phyloP scores from a whole-genome alignment of 192 early-diverging fungal genomes.

The Backusella psychrophila region DNA sequence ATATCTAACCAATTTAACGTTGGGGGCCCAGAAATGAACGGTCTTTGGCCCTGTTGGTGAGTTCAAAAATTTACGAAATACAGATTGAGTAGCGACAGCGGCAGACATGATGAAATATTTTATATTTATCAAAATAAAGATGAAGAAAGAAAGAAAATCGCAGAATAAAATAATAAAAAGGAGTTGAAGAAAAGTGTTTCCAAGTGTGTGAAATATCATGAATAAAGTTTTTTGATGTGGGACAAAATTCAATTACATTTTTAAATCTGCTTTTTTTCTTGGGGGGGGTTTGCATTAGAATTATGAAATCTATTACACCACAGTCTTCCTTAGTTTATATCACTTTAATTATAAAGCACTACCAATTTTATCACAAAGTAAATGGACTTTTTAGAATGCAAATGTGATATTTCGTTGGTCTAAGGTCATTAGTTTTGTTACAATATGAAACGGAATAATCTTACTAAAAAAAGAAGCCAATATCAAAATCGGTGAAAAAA shows the following conservation, averaged over 20 bases:
- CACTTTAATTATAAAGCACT: no score
- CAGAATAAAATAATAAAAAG: not conserved
- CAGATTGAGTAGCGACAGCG: conserved; percentile 47
- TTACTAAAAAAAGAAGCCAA: no score
- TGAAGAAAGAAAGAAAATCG: not conserved
- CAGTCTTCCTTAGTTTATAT: not conserved
- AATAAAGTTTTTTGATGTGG: conserved; percentile 5
- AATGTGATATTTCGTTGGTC: not conserved
- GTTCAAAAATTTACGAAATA: conserved; percentile 72
- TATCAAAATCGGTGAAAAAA: no score
- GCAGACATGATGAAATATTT: conserved; percentile 3
- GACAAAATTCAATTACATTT: not conserved
- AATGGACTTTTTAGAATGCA: not conserved
- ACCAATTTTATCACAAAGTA: no score
- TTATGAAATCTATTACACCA: not conserved
- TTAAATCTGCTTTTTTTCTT: not conserved
- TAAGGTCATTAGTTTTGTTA: no score
- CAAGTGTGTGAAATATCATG: conserved; percentile 12
- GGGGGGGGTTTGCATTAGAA: not conserved
- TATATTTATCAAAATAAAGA: not conserved
- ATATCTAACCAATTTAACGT: conserved; percentile 74
- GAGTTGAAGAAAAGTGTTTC: not conserved
- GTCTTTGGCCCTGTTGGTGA: conserved; percentile 88
- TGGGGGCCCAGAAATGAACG: conserved; percentile 97
- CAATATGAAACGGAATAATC: no score